Percentiles rank a stretch among this genome's conserved stretches.
These are phyloP conservation scores for Quercus bicolor DNA, from an alignment of 306 rosid species.

Conservation along the genomic window DNA sequence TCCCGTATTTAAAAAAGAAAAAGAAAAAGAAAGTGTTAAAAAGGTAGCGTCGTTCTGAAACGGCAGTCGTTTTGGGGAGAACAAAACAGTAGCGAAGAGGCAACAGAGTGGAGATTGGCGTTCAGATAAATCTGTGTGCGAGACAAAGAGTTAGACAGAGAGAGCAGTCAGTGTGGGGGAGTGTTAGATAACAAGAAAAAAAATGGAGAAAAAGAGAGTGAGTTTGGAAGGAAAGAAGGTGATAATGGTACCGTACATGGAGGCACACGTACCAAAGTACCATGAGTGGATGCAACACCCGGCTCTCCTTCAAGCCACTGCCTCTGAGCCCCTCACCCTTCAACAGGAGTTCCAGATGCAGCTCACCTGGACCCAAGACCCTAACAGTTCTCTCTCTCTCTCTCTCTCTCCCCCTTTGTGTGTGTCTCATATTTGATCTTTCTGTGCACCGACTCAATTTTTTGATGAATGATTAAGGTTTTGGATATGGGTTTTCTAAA, in stretches of 20 bases:
- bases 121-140: neutral
- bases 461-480: neutral
- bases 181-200: slow-evolving; percentile 1
- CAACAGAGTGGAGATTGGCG: neutral
- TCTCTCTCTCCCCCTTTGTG: slow-evolving; percentile 11
- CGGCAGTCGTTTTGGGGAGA: too few relatives aligned
- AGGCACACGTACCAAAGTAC: slow-evolving; percentile 72
- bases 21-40: too few relatives aligned
- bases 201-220: slow-evolving; percentile 35
- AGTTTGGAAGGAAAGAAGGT: slow-evolving; percentile 73
- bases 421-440: neutral
- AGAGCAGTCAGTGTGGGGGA: neutral
- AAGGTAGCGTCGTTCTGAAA: too few relatives aligned
- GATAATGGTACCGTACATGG: slow-evolving; percentile 79
- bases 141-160: too few relatives aligned
- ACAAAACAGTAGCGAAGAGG: too few relatives aligned
- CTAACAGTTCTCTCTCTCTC: slow-evolving; percentile 47
- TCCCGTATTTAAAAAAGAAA: too few relatives aligned
- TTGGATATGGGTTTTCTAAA: neutral
- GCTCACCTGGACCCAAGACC: slow-evolving; percentile 83
- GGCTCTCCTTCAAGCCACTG: slow-evolving; percentile 80
- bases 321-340: slow-evolving; percentile 80
- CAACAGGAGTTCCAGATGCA: slow-evolving; percentile 82
- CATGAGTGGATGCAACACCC: slow-evolving; percentile 87
- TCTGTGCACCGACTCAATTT: neutral